Evolutionary conservation across 1,284 basidiomycete genomes (phyloP), one percentile per base, ranked within the genome.

Genomic region (Sporisorium graminicola): DNA sequence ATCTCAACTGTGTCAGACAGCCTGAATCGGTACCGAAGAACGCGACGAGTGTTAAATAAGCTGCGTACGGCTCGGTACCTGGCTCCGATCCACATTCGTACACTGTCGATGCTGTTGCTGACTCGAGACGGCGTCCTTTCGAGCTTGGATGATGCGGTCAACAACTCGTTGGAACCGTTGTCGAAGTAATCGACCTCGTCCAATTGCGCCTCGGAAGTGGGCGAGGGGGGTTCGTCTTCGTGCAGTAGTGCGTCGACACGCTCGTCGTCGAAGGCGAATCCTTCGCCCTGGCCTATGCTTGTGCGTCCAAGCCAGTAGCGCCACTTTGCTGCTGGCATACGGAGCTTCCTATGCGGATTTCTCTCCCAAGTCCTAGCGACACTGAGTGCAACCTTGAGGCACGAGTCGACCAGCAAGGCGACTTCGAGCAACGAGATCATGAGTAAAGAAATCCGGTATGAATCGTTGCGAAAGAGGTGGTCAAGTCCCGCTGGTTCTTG

Each of bases 361-460:
- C 2, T 27, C 22, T 42, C 29, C 68, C 68, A 70, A 1, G 43
- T 52, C 47, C 57, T 60, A 35, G 68, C 68, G 18, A 65, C 29
- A 20, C 27, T 33, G n/a, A 60, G 20, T 13, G 62, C 68, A 10
- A 44, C 62, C 16, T 63, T 59, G 12, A 83, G 66, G 14, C 62
- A 60, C 12, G 57, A 20, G 20, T 64, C 60, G 10, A 71, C 62
- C 9, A 78, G 66, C 26, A 71, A 31, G 5, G 81, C 79, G 5
- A 84, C 62, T 33, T 83, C 79, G 27, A 81, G 58, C 22, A 84
- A 50, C 7, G 77, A 77, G 10, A 82, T 53, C 56, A 79, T 75
- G 27, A 81, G 70, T 26, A 79, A 74, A 0, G 79, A 74, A 5
- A 76, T 64, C 13, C 63, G 68, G 50, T 80, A 82, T 26, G 79